A percentile compares a stretch with the other conserved stretches of the same genome.
phyloP scores from a whole-genome alignment of 2,329 filamentous ascomycete species.

The Botrytis sinoallii region DNA sequence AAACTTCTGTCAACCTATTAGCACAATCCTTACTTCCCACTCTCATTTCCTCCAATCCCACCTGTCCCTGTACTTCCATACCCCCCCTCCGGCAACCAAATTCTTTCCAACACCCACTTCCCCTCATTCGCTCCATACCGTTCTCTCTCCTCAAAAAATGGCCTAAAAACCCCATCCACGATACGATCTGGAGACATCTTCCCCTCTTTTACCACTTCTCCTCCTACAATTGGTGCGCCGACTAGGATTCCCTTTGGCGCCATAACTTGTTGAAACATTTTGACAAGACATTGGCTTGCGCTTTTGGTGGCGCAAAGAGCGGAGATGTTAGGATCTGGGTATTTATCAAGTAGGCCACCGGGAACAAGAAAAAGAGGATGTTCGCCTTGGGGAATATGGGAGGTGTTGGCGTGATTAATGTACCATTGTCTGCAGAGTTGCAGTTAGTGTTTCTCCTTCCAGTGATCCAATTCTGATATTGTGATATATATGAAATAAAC shows the following conservation, averaged over 20 bases:
- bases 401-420: neutral
- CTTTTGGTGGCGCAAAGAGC: neutral
- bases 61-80: neutral
- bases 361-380: constrained; percentile 1
- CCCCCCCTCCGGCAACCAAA: neutral
- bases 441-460: neutral
- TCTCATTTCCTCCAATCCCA: neutral
- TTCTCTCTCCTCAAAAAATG: constrained; percentile 14
- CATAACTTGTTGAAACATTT: constrained; percentile 10
- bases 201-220: neutral
- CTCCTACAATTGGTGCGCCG: constrained; percentile 5
- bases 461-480: neutral
- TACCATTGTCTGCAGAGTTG: constrained; percentile 1
- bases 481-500: neutral
- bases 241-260: neutral
- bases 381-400: neutral
- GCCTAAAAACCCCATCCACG: constrained; percentile 7
- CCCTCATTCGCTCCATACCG: neutral
- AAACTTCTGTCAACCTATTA: neutral
- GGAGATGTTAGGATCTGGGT: neutral
- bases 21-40: neutral
- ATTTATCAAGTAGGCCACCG: neutral
- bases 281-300: constrained; percentile 13
- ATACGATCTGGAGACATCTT: neutral
- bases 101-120: neutral